Conservation (phyloP, 768 basidiomycete genomes). For the Tubosaeta sp. region DNA sequence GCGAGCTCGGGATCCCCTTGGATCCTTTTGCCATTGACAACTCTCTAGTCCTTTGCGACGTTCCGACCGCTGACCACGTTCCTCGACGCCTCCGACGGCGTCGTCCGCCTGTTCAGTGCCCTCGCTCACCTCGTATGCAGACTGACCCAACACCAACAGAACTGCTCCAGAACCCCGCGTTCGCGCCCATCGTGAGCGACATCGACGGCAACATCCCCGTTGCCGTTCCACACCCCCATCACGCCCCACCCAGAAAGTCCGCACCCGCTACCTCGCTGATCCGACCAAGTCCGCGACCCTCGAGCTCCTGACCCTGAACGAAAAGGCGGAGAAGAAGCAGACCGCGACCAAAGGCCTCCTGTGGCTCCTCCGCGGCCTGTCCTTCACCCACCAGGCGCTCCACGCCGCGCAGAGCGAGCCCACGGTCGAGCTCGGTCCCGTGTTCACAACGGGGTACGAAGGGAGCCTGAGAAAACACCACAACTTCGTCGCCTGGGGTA, state of each 20-base stretch:
- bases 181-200: conserved; percentile 79
- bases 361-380: conserved; percentile 90
- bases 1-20: conserved; percentile 30
- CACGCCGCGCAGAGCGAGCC: conserved; percentile 65
- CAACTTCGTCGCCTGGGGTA: conserved; percentile 64
- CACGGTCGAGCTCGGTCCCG: conserved; percentile 48
- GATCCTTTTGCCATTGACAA: too few species aligned
- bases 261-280: conserved; percentile 67
- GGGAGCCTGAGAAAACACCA: conserved; percentile 82
- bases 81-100: conserved; percentile 82
- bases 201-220: conserved; percentile 90
- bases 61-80: conserved; percentile 79
- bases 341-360: conserved; percentile 87
- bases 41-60: conserved; percentile 86
- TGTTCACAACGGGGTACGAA: conserved; percentile 81
- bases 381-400: conserved; percentile 84
- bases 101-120: conserved; percentile 61
- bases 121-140: not conserved
- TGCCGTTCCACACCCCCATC: too few species aligned
- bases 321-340: conserved; percentile 83
- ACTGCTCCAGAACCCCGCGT: conserved; percentile 45
- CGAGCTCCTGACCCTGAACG: conserved; percentile 77
- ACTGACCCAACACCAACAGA: conserved; percentile 9
- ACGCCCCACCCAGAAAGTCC: conserved; percentile 93
- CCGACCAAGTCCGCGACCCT: conserved; percentile 70